A percentile compares a stretch with the other conserved stretches of the same genome.
phyloP scores from a whole-genome alignment of 2,329 filamentous ascomycete genomes.

The Beauveria rudraprayagi region DNA sequence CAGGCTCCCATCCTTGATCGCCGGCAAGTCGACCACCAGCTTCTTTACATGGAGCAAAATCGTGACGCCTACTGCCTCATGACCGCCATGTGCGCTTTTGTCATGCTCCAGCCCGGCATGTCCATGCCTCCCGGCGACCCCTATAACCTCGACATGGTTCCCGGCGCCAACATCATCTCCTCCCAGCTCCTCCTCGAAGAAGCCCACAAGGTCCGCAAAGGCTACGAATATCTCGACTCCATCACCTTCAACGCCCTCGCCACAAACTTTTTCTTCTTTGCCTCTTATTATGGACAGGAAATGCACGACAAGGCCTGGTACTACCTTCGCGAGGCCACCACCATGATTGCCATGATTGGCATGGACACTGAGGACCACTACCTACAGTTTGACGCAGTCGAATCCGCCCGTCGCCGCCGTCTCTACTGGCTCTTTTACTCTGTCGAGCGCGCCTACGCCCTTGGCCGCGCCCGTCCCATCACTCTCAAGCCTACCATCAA shows the following conservation, averaged over 20 bases:
- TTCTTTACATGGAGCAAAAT: constrained; percentile 53
- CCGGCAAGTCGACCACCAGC: constrained; percentile 48
- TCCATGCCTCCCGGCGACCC: constrained; percentile 48
- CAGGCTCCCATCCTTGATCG: constrained; percentile 56
- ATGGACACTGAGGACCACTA: constrained; percentile 60
- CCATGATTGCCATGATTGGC: constrained; percentile 53
- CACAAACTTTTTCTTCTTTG: constrained; percentile 75
- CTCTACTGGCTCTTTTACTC: constrained; percentile 68
- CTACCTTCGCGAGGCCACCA: constrained; percentile 68
- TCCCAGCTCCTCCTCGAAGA: constrained; percentile 62
- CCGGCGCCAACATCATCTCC: constrained; percentile 53
- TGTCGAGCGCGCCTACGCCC: constrained; percentile 62
- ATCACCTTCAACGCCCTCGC: constrained; percentile 52
- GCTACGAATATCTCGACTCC: constrained; percentile 50
- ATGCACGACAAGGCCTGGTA: constrained; percentile 73
- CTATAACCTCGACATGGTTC: constrained; percentile 46
- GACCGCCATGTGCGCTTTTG: constrained; percentile 57
- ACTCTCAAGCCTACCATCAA: constrained; percentile 63
- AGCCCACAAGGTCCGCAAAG: constrained; percentile 54
- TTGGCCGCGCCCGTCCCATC: constrained; percentile 61
- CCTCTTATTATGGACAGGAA: constrained; percentile 62
- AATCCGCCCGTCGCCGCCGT: constrained; percentile 55
- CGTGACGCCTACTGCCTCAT: constrained; percentile 57
- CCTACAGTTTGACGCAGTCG: constrained; percentile 46
- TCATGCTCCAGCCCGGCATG: constrained; percentile 64